phyloP scores from a whole-genome alignment of 768 basidiomycete species.

The Naematelia encephala region DNA sequence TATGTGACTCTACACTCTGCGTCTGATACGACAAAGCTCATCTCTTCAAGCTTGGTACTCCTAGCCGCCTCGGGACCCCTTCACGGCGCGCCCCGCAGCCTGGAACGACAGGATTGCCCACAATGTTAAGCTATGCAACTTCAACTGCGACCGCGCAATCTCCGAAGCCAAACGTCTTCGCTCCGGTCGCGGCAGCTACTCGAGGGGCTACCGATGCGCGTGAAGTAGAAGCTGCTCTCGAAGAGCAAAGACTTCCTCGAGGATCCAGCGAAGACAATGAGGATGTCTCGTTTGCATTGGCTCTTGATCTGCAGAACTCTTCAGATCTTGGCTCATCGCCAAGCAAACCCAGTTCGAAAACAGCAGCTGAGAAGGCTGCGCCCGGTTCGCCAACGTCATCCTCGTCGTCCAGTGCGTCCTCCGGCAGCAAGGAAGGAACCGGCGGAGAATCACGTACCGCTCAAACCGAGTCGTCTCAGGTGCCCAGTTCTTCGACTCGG shows the following conservation, averaged over 20 bases:
- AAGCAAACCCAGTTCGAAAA: conserved; percentile 3
- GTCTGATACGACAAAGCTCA: background rate
- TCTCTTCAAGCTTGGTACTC: conserved; percentile 27
- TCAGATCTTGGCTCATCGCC: conserved; percentile 18
- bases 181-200: conserved; percentile 6
- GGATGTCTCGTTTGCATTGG: conserved; percentile 25
- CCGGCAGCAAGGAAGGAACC: too few relatives aligned
- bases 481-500: conserved; percentile 8
- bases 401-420: background rate
- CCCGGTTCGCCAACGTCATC: background rate
- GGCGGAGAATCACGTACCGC: background rate
- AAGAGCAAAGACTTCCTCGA: background rate
- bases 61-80: conserved; percentile 15
- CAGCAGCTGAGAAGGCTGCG: background rate
- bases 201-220: conserved; percentile 17
- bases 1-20: conserved; percentile 4
- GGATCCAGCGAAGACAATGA: conserved; percentile 35
- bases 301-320: conserved; percentile 10
- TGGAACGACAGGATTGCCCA: background rate
- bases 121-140: background rate
- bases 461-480: background rate
- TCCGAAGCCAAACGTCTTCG: conserved; percentile 8
- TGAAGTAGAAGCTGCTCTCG: conserved; percentile 8
- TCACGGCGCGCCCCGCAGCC: background rate
- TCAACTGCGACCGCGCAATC: background rate